Evolutionary conservation across 208 protist genomes (phyloP), one percentile per base, ranked within the genome.

Genomic region (Endotrypanum monterogeii): DNA sequence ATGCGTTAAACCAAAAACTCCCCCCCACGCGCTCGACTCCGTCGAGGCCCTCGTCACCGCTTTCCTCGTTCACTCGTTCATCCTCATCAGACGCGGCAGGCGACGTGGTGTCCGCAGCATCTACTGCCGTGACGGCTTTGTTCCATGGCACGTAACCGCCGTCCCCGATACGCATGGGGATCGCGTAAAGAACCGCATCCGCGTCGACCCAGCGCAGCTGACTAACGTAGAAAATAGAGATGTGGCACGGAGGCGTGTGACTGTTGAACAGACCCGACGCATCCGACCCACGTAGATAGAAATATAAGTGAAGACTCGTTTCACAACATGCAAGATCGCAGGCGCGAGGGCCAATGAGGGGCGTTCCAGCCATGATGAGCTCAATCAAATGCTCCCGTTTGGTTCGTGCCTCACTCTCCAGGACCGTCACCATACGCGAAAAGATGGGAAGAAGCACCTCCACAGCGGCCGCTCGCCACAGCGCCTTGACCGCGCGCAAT

Each of bases 251-350:
- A 41, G 84, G 79, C 14, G 87, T 89, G 85, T 92, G 83, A 63
- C 69, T 60, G 58, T 76, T 86, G 73, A 94, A 94, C 25, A 94
- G 56, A 6, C 86, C 84, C 6, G 71, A 82, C 73, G 71, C 73
- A 73, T 94, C 90, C 41, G 58, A 83, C 48, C 90, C 90, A 66
- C 90, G 86, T 32, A 94, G 77, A 63, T 94, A 94, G 73, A 94
- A 94, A 74, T 85, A 90, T 39, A 94, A 71, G 71, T 94, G 81
- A 70, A 92, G 85, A 62, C 83, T 86, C 28, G 80, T 73, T 39
- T 76, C 79, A 71, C 79, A 91, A 60, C 89, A 83, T 62, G 82
- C 88, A 30, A 67, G 48, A 48, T 85, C 88, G 74, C 85, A 90
- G 55, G 88, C 90, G 32, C 79, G 74, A 1, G 87, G 86, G n/a